Evolutionary conservation across 1,139 yeast genomes (phyloP).

Genomic region (Saccharomyces uvarum): DNA sequence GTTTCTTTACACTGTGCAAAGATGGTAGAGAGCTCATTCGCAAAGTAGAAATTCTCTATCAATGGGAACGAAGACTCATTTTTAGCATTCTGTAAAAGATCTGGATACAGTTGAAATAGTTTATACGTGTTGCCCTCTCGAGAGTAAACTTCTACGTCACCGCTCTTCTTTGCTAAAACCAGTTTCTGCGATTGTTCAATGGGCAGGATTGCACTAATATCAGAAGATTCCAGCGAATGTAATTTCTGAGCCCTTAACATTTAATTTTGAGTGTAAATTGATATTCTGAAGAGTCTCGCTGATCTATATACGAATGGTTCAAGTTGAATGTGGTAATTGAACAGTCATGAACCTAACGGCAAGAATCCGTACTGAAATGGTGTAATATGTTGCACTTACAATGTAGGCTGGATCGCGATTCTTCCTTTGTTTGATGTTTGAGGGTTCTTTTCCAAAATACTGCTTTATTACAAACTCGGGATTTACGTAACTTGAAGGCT

Average conservation of each 20-base stretch:
- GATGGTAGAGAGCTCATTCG: constrained; percentile 23
- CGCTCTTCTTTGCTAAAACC: constrained; percentile 22
- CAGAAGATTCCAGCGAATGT: constrained; percentile 15
- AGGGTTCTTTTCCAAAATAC: neutral
- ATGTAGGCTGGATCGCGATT: neutral
- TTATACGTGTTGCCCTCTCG: constrained; percentile 16
- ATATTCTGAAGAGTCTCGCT: neutral
- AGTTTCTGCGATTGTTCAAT: constrained; percentile 22
- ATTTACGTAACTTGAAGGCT: neutral
- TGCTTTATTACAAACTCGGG: neutral
- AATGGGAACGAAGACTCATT: constrained; percentile 8
- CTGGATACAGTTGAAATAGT: constrained; percentile 24
- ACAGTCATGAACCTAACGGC: neutral
- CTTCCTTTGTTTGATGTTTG: neutral
- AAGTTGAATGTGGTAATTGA: neutral
- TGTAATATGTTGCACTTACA: neutral
- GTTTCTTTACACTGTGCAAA: constrained; percentile 25
- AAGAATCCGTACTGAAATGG: neutral
- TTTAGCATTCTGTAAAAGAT: constrained; percentile 15
- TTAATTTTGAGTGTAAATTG: neutral
- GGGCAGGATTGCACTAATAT: constrained; percentile 19
- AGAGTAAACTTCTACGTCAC: constrained; percentile 27
- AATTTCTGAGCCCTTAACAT: constrained; percentile 19
- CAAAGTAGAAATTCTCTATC: constrained; percentile 19
- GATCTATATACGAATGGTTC: neutral